These are phyloP conservation scores for Thalassia testudinum DNA, from an alignment of 116 monocot genomes.

Conservation along the genomic window DNA sequence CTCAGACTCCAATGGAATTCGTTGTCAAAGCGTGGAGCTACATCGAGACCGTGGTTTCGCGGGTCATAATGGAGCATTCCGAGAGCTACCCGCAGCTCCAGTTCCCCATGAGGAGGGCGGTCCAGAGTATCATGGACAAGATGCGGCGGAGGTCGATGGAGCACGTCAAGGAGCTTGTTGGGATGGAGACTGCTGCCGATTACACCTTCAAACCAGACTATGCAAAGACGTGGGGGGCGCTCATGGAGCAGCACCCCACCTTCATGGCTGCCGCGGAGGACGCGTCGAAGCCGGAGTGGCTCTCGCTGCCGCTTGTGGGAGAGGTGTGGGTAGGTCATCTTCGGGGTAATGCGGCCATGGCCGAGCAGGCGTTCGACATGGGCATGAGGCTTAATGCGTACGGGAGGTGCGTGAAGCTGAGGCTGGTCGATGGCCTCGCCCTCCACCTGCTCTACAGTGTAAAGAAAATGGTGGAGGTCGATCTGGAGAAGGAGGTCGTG, in stretches of 20 bases:
- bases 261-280: constrained; percentile 7
- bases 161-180: constrained; percentile 21
- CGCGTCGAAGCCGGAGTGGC: neutral
- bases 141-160: constrained; percentile 13
- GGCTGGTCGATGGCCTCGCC: constrained; percentile 30
- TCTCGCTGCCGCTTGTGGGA: constrained; percentile 8
- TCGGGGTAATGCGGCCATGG: neutral
- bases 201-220: constrained; percentile 36
- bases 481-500: constrained; percentile 26
- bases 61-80: constrained; percentile 7
- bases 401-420: constrained; percentile 25
- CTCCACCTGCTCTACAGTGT: constrained; percentile 19
- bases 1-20: constrained; percentile 7
- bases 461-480: constrained; percentile 33
- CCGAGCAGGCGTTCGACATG: constrained; percentile 48
- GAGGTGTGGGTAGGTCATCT: constrained; percentile 26
- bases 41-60: constrained; percentile 14
- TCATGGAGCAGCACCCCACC: constrained; percentile 5
- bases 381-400: constrained; percentile 36
- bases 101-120: constrained; percentile 7
- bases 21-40: constrained; percentile 22
- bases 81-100: constrained; percentile 39
- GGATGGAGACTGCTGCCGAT: constrained; percentile 28
- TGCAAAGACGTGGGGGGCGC: neutral
- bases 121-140: constrained; percentile 16